Percentiles rank a stretch among this genome's conserved stretches.
Conservation (phyloP, 371 early-diverging fungal species). For the Mucor racemosus region DNA sequence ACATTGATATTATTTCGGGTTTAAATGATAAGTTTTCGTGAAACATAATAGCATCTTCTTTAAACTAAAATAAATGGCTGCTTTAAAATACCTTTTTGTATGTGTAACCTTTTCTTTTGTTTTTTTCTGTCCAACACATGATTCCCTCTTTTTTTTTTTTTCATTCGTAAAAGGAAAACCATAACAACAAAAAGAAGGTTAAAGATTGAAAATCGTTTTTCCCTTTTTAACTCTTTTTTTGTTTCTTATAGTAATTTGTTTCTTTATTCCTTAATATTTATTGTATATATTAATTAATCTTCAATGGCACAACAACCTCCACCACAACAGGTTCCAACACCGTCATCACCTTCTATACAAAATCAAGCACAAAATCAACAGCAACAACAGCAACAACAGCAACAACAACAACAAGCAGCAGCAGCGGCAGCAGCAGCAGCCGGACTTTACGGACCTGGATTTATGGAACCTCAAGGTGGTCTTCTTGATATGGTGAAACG, state of each 20-base stretch:
- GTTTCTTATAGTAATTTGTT: background rate
- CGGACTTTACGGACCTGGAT: background rate
- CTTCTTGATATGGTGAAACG: slow-evolving; percentile 21
- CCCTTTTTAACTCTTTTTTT: background rate
- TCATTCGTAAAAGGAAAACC: background rate
- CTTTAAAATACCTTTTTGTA: background rate
- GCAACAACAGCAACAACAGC: slow-evolving; percentile 12
- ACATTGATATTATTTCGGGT: background rate
- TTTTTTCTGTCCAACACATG: background rate
- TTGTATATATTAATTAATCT: background rate
- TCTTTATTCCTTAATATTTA: too few species aligned
- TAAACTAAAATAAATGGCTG: background rate
- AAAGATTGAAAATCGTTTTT: background rate
- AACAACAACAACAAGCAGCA: slow-evolving; percentile 2
- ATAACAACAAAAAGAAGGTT: background rate
- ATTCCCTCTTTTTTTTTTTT: background rate
- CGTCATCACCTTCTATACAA: background rate
- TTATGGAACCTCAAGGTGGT: slow-evolving; percentile 21
- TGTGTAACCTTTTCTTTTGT: background rate
- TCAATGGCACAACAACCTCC: background rate
- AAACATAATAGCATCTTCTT: background rate
- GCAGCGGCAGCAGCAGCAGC: slow-evolving; percentile 1
- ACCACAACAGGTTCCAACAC: background rate
- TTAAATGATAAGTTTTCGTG: background rate
- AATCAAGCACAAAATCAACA: slow-evolving; percentile 8